These are phyloP conservation scores for Albugo candida DNA, from an alignment of 352 stramenopile genomes.

Conservation along the genomic window DNA sequence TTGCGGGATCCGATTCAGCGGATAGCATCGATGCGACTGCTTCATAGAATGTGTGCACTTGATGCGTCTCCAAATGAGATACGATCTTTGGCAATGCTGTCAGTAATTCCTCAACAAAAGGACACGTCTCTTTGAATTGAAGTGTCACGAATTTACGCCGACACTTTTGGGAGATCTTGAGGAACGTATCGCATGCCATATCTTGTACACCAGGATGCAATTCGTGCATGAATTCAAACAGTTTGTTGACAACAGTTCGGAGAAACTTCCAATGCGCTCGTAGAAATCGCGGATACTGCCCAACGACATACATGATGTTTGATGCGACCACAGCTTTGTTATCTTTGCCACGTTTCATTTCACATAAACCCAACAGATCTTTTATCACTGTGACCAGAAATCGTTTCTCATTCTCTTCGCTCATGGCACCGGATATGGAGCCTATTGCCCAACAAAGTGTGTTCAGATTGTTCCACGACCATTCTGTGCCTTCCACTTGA, in stretches of 20 bases:
- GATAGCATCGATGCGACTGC: slow-evolving; percentile 84
- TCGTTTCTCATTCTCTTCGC: slow-evolving; percentile 98
- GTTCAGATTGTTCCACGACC: slow-evolving; percentile 97
- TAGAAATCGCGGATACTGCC: slow-evolving; percentile 98
- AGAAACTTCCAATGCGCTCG: slow-evolving; percentile 99
- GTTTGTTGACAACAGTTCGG: slow-evolving; percentile 99
- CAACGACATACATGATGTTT: slow-evolving; percentile 99
- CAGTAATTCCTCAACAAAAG: slow-evolving; percentile 96
- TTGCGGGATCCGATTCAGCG: slow-evolving; percentile 42
- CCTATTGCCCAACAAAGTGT: slow-evolving; percentile 99
- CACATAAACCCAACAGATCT: slow-evolving; percentile 93
- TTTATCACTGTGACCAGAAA: slow-evolving; percentile 99
- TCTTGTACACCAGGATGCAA: slow-evolving; percentile 98
- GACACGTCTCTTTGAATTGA: slow-evolving; percentile 81
- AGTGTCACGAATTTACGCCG: slow-evolving; percentile 94
- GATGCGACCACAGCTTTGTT: slow-evolving; percentile 99
- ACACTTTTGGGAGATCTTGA: slow-evolving; percentile 98
- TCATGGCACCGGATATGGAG: slow-evolving; percentile 97
- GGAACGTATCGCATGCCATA: slow-evolving; percentile 99
- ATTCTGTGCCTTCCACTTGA: slow-evolving; percentile 75
- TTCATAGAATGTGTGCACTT: slow-evolving; percentile 99
- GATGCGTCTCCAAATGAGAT: slow-evolving; percentile 95
- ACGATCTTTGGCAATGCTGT: slow-evolving; percentile 90
- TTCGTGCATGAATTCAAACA: slow-evolving; percentile 99
- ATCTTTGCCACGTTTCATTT: slow-evolving; percentile 98